Conservation (phyloP, 1,284 basidiomycete species). For the Meira miltonrushii region DNA sequence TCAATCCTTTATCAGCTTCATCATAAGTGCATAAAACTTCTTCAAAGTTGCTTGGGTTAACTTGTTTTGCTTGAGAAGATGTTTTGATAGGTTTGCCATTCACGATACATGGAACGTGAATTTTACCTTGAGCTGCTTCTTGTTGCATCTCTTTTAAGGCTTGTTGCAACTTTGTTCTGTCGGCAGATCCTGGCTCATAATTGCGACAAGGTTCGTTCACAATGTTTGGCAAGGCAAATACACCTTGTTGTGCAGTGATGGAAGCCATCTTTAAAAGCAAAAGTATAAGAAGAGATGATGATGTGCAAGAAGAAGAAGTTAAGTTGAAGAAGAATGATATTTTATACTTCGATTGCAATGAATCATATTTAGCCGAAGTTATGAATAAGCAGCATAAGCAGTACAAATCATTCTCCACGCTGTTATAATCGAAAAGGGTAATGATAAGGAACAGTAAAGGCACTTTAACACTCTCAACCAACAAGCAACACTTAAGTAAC, state of each 20-base stretch:
- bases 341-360: no score
- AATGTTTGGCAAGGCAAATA: slow-evolving; percentile 39
- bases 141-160: slow-evolving; percentile 76
- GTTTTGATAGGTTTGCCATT: slow-evolving; percentile 85
- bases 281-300: not conserved
- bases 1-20: slow-evolving; percentile 66
- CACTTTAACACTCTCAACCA: no score
- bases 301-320: not conserved
- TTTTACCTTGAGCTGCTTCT: slow-evolving; percentile 70
- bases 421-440: no score
- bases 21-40: slow-evolving; percentile 79
- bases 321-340: no score
- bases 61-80: slow-evolving; percentile 61
- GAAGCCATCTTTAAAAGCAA: not conserved
- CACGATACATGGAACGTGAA: slow-evolving; percentile 73
- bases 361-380: no score
- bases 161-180: slow-evolving; percentile 70
- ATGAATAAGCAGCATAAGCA: no score
- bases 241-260: slow-evolving; percentile 17
- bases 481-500: no score
- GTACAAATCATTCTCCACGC: no score
- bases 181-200: slow-evolving; percentile 74
- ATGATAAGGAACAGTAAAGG: no score
- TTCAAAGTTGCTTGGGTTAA: slow-evolving; percentile 58
- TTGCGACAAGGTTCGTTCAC: slow-evolving; percentile 55